Evolutionary conservation across 345 rosid genomes (phyloP).

Genomic region (Eucalyptus rudis): DNA sequence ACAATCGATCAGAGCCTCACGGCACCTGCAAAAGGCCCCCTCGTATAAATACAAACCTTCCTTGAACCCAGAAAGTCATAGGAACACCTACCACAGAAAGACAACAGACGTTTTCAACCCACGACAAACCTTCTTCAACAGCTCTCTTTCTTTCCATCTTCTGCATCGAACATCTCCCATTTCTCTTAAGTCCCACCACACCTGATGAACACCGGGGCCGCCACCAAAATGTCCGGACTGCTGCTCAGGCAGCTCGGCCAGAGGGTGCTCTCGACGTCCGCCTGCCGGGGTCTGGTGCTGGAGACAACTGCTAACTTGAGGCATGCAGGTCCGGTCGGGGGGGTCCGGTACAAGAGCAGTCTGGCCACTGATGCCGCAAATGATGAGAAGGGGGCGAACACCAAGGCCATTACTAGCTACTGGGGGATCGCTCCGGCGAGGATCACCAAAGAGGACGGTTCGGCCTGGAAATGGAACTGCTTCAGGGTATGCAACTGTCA

Average conservation of each 20-base stretch:
- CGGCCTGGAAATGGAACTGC: slow-evolving; percentile 63
- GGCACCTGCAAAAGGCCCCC: neutral
- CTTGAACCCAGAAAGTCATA: neutral
- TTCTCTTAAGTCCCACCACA: neutral
- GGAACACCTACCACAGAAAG: neutral
- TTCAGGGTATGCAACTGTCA: slow-evolving; percentile 23
- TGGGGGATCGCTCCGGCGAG: slow-evolving; percentile 40
- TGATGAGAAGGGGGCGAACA: neutral
- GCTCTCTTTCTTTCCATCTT: neutral
- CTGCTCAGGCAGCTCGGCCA: neutral
- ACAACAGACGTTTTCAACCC: neutral
- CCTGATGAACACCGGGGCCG: neutral
- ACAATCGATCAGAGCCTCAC: neutral
- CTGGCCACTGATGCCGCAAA: neutral
- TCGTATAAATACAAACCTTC: neutral
- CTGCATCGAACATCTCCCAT: neutral
- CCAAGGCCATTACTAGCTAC: slow-evolving; percentile 17
- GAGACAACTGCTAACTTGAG: neutral
- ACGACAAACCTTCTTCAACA: neutral
- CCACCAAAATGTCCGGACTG: neutral
- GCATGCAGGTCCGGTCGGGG: neutral
- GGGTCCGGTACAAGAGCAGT: neutral
- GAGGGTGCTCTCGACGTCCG: neutral
- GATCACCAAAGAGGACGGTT: slow-evolving; percentile 43
- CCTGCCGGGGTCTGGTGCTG: neutral